Evolutionary conservation across 768 basidiomycete genomes (phyloP), one percentile per base, ranked within the genome.

Genomic region (Suillus plorans): DNA sequence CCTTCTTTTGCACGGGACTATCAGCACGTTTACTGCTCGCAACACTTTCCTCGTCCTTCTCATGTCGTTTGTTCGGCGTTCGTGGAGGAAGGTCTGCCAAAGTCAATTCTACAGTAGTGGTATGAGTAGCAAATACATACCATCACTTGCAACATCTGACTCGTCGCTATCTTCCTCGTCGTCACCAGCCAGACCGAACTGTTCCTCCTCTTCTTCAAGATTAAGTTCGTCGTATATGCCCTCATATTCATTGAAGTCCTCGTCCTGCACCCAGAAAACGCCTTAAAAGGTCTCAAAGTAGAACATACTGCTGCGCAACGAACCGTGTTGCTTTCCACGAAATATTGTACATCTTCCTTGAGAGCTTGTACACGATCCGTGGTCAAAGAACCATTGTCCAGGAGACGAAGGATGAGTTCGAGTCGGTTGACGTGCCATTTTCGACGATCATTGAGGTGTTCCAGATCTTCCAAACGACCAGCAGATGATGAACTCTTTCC

Each of bases 151-250:
- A 69, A 83, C 79, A 75, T 95, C 84, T 39, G 90, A 93, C 45
- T 89, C 91, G 66, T 94, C 92, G 62, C 86, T 90, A 18, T 91
- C 89, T 37, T 94, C 88, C 18, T 94, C 87, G 59, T 95, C 92
- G 60, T 88, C 87, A 64, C 76, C 81, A 62, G 85, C 85, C 50
- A 92, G 81, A 63, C 92, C 91, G 73, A 95, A 95, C 73, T 92
- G 91, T 80, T 95, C 95, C 73, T 99, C 97, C 76, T 97, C 95
- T 73, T 97, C 97, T 70, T 97, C 93, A 55, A 99, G 89, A 71
- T 93, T 93, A 66, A 99, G 92, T 18, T 99, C 97, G 70, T 99
- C 97, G 72, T 99, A 99, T 60, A 99, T 92, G 56, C 94, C 95
- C 74, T 95, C 92, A 72, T 99, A 94, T 75, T 97, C 96, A 64